Evolutionary conservation across 208 protist species (phyloP).

Genomic region (Crithidia fasciculata): DNA sequence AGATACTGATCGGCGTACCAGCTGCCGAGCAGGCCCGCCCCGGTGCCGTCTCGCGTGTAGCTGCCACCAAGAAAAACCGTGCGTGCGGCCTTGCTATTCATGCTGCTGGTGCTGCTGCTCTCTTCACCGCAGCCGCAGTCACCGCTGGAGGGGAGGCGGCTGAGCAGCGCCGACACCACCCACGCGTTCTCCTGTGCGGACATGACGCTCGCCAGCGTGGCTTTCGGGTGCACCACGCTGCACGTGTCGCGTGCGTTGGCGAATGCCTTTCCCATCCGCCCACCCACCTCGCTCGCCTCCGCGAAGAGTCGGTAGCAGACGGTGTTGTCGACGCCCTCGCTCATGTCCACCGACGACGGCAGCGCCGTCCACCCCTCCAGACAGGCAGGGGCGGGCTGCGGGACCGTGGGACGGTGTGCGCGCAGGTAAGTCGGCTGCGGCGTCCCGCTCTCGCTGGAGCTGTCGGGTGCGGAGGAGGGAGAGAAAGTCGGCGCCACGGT

Average conservation of each 20-base stretch:
- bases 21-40: conserved; percentile 43
- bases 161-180: conserved; percentile 39
- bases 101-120: conserved; percentile 1
- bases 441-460: neutral
- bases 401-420: conserved; percentile 38
- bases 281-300: conserved; percentile 31
- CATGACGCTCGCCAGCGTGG: conserved; percentile 54
- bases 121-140: neutral
- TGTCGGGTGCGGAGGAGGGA: neutral
- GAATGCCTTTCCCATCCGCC: conserved; percentile 39
- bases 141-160: neutral
- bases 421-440: neutral
- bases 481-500: neutral
- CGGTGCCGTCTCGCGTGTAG: conserved; percentile 48
- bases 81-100: conserved; percentile 8
- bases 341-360: conserved; percentile 32
- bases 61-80: conserved; percentile 57
- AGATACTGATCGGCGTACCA: conserved; percentile 54
- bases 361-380: conserved; percentile 51
- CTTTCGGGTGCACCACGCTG: conserved; percentile 45
- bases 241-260: conserved; percentile 40
- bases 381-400: conserved; percentile 47
- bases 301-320: conserved; percentile 62
- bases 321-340: conserved; percentile 21
- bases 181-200: conserved; percentile 45